Evolutionary conservation across 495 filamentous ascomycete species (phyloP), one percentile per base, ranked within the genome.

Genomic region (Podospora pseudopauciseta): DNA sequence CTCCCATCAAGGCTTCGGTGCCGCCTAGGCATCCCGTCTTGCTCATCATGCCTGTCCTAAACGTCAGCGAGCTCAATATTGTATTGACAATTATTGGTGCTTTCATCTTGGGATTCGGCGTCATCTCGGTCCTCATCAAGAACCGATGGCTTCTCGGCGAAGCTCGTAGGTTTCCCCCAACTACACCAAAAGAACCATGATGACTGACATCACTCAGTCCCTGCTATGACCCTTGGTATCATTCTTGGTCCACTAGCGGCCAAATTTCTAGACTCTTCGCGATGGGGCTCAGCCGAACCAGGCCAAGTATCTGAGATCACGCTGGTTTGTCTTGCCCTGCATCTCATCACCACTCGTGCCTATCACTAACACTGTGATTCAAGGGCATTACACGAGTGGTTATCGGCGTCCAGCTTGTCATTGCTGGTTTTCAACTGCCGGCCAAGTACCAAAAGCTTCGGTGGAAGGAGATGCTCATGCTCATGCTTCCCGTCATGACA

Each of bases 371-470:
- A 32, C 30, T 32, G 23, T 23, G 7, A 32, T 32, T 4, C 4
- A 0, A 32, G 58, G 80, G 79, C 60, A 64, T 87, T 59, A 80
- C 80, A 60, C 79, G 86, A 16, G 73, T 87, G 55, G 82, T 86
- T 56, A 85, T 87, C 68, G 83, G 84, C 27, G 82, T 87, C 54
- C 85, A 86, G 71, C 76, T 87, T 26, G 91, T 96, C 44, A 83
- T 96, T 32, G 91, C 92, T 15, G 93, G 93, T 55, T 89, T 94
- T 16, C 93, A 96, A 74, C 81, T 97, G 6, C 93, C 93, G 3
- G 90, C 88, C 68, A 91, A 88, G 65, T 96, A 96, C 78, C 78
- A 93, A 19, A 80, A 83, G 75, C 82, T 82, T 56, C 89, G 91
- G 83, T 91, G 90, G 89, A 90, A 87, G 72, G 87, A 87, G 66